These are phyloP conservation scores for Staphylotrichum tortipilum DNA, from an alignment of 495 filamentous ascomycete genomes.

Conservation along the genomic window DNA sequence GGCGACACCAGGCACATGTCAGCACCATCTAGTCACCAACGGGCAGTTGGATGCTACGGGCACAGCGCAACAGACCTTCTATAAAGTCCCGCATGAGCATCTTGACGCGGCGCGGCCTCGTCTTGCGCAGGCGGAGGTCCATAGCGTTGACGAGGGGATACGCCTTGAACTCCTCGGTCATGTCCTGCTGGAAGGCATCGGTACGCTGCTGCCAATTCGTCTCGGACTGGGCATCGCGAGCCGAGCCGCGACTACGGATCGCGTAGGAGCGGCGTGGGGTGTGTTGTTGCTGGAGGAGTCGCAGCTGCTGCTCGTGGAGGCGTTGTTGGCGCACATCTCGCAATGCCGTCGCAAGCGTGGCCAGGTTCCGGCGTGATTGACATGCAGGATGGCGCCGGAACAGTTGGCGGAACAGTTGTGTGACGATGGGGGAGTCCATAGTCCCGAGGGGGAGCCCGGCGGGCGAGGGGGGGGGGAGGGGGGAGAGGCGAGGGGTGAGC, in stretches of 20 bases:
- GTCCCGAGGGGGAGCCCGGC: neutral
- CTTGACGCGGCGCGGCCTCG: constrained; percentile 81
- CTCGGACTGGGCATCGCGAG: constrained; percentile 28
- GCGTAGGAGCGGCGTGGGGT: constrained; percentile 21
- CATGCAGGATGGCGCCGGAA: constrained; percentile 70
- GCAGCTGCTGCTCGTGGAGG: constrained; percentile 2
- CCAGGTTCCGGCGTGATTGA: constrained; percentile 46
- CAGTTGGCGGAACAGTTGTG: constrained; percentile 72
- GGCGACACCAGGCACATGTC: neutral
- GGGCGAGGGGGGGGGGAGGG: too few species aligned
- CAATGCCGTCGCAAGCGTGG: constrained; percentile 31
- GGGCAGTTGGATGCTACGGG: too few species aligned
- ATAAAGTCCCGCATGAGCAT: constrained; percentile 97
- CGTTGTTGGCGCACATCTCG: constrained; percentile 27
- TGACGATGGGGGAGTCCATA: constrained; percentile 80
- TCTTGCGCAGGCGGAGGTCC: constrained; percentile 57
- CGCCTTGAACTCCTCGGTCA: constrained; percentile 63
- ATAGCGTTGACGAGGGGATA: constrained; percentile 82
- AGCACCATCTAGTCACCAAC: neutral
- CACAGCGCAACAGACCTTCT: constrained; percentile 55
- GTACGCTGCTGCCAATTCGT: constrained; percentile 75
- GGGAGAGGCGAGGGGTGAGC: too few species aligned
- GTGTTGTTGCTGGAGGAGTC: constrained; percentile 14
- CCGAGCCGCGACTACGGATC: constrained; percentile 19
- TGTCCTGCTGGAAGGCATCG: constrained; percentile 61